Base-by-base conservation (phyloP, 106 monocot species). In the Dendrobium chrysotoxum region DNA sequence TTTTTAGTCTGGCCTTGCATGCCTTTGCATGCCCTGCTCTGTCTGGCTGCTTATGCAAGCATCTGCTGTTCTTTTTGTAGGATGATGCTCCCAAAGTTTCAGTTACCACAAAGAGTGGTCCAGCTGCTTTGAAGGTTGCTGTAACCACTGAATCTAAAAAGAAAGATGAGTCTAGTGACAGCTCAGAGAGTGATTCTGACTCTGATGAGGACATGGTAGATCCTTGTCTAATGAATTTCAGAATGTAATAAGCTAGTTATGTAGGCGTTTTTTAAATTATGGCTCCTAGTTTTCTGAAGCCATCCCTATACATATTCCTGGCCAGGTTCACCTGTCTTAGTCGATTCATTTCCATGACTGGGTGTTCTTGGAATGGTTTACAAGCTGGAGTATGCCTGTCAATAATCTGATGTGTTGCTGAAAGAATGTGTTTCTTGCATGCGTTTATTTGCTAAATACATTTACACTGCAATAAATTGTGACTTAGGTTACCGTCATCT, bases 141-240 rank as follows among this genome's bases (percentile, higher is more conserved):
- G 41, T 45, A n/a, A 64, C 17, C 7, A 16, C 72, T 83, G 79
- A 15, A 20, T 25, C 80, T 18, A 40, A 79, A 68, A 86, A 87
- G 81, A 81, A 83, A 17, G 8, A 39, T 20, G 73, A 61, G 12
- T 81, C 83, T 57, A 83, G 83, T 75, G 80, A 81, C n/a, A 87
- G 81, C 66, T 77, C 77, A 21, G 78, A 83, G 28, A 83, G 83
- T 83, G 83, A 87, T 45, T 83, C 83, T 55, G 86, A 80, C 72
- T 83, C 72, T 40, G 86, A 76, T 54, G 83, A 83, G 40, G 86
- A 70, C 66, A 83, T 81, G 40, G 74, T 41, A 40, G 40, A 35
- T 35, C 7, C 35, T n/a, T 35, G 15, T 35, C 13, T 15, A 15
- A 50, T 50, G 15, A 50, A 50, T 50, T 50, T 50, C 15, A 50